These are phyloP conservation scores for Filosporella fistucella DNA, from an alignment of 495 filamentous ascomycete species.

Conservation along the genomic window DNA sequence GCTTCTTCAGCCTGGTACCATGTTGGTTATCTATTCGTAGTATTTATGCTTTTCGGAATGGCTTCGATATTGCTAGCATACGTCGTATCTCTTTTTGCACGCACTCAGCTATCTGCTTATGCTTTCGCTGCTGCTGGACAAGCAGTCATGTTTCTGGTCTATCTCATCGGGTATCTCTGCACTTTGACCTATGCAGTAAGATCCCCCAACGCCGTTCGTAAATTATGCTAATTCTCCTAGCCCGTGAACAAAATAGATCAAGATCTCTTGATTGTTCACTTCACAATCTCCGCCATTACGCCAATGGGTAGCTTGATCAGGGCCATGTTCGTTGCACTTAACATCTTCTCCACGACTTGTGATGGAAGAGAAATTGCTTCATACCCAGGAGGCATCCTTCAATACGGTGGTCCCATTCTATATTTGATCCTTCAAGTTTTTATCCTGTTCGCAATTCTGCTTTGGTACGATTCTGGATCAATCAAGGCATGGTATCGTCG, in stretches of 20 bases:
- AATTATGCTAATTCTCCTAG: no score
- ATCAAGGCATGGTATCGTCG: constrained; percentile 41
- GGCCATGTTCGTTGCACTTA: constrained; percentile 68
- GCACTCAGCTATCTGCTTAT: constrained; percentile 67
- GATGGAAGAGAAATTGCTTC: constrained; percentile 52
- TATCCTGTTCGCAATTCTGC: constrained; percentile 58
- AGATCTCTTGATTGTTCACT: constrained; percentile 59
- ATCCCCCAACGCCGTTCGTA: no score
- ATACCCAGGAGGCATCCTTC: constrained; percentile 64
- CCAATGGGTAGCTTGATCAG: constrained; percentile 66
- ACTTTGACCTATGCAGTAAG: constrained; percentile 65
- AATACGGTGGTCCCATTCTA: constrained; percentile 75
- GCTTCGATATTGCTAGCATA: constrained; percentile 68
- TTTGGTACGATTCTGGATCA: constrained; percentile 64
- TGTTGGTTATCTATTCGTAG: constrained; percentile 68
- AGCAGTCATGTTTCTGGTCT: constrained; percentile 68
- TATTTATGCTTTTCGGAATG: constrained; percentile 72
- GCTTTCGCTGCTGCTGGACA: constrained; percentile 72
- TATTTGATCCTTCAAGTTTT: constrained; percentile 69
- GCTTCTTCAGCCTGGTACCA: constrained; percentile 64
- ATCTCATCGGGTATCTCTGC: constrained; percentile 68
- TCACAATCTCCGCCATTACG: constrained; percentile 59
- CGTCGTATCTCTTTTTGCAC: constrained; percentile 64
- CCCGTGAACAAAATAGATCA: constrained; percentile 55
- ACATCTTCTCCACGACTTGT: constrained; percentile 72